These are phyloP conservation scores for Erythrophleum ivorense DNA, from an alignment of 331 rosid species.

Conservation along the genomic window DNA sequence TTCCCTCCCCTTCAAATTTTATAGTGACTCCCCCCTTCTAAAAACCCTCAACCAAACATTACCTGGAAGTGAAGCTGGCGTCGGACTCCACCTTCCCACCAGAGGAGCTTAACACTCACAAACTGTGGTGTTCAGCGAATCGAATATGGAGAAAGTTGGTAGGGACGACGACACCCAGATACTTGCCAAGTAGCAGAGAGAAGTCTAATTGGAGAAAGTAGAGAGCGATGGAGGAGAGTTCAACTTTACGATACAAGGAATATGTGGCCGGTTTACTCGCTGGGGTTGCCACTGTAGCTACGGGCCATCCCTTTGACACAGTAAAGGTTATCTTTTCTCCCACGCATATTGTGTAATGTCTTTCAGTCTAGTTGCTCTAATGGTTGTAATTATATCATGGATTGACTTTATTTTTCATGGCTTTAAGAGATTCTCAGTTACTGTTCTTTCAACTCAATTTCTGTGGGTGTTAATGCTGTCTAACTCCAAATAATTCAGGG, in stretches of 20 bases:
- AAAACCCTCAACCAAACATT: too few species aligned
- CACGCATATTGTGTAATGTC: not conserved
- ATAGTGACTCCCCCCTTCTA: too few species aligned
- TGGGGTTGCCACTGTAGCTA: constrained; percentile 84
- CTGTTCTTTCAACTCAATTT: not conserved
- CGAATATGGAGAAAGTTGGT: not conserved
- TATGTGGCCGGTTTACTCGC: constrained; percentile 85
- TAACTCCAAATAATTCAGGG: not conserved
- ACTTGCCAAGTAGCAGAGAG: constrained; percentile 26
- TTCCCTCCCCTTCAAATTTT: too few species aligned
- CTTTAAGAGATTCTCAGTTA: not conserved
- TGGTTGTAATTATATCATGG: not conserved
- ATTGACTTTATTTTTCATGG: not conserved
- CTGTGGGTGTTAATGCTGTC: not conserved
- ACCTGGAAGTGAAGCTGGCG: not conserved
- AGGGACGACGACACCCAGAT: constrained; percentile 1
- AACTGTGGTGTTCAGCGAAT: constrained; percentile 14
- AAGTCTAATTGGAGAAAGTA: constrained; percentile 20
- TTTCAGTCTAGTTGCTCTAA: not conserved
- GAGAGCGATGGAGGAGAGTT: constrained; percentile 58
- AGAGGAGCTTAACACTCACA: not conserved
- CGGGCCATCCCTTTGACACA: constrained; percentile 95
- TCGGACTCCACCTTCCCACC: not conserved
- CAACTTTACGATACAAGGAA: constrained; percentile 66
- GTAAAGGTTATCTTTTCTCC: constrained; percentile 65